Base-by-base conservation (phyloP, 2,329 filamentous ascomycete genomes). In the Venturia oleaginea region DNA sequence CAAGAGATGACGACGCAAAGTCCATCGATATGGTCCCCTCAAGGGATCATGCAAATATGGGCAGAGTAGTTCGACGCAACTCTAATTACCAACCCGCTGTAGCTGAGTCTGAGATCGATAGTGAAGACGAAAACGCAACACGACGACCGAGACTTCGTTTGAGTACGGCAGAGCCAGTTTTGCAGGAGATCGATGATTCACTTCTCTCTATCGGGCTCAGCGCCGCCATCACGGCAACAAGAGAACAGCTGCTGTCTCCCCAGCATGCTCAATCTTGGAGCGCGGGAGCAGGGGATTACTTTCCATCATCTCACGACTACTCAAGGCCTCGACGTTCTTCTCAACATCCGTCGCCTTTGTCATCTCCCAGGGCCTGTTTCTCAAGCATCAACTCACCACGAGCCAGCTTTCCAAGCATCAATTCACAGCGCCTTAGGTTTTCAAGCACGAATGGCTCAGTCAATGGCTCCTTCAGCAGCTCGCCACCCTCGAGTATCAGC, bases 181-280 rank as follows among this genome's bases (percentile, higher is more conserved):
- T 63, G 15, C 34, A 38, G 19, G 42, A 55, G n/a, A 24, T 59
- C 1, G 27, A 63, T 34, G 60, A 62, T 15, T 27, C 38, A 22
- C 60, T 37, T 27, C n/a, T 32, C 22, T 8, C 60, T 30, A 19
- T 48, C 42, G 38, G 37, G 19, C 38, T 32, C 17, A 30, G 60
- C 15, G 32, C 40, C 24, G 38, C 48, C 32, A 30, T 38, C 22
- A 7, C 51, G 19, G 13, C 34, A 24, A 24, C 61, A 37, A 19
- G n/a, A 40, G 51, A 38, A 27, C n/a, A 37, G n/a, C 32, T 48
- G 11, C 51, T 55, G 4, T 63, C 62, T 32, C 61, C 61, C 17
- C 46, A 55, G 32, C 37, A 30, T 7, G 42, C 62, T 27, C 46
- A 63, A n/a, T 63, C 62, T 34, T 63, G 62, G 62, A 51, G 62